Evolutionary conservation across 2,329 filamentous ascomycete species (phyloP).

Genomic region (Chaetomiaceae sp.): DNA sequence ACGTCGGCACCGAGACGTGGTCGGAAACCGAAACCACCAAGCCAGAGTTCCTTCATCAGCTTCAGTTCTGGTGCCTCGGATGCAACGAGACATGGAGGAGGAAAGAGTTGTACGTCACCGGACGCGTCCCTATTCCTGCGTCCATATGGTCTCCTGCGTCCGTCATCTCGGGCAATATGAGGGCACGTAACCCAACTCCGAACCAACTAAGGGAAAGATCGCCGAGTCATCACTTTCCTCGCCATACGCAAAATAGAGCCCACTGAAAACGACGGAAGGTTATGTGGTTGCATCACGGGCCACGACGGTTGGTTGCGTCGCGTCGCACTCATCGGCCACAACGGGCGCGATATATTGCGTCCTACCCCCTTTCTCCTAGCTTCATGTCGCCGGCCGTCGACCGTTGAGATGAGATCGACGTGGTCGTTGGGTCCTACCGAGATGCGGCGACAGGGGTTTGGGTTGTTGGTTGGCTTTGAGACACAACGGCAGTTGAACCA

Average conservation of each 20-base stretch:
- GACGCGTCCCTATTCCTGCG: too few species aligned
- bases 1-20: slow-evolving; percentile 10
- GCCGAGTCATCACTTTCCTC: background rate
- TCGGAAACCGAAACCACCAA: slow-evolving; percentile 6
- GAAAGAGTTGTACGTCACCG: background rate
- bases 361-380: background rate
- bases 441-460: too few species aligned
- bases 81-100: background rate
- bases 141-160: too few species aligned
- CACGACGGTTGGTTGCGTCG: slow-evolving; percentile 1
- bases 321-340: background rate
- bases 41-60: background rate
- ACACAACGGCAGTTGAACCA: too few species aligned
- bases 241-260: background rate
- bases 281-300: background rate
- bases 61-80: background rate
- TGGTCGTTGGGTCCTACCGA: too few species aligned
- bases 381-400: background rate
- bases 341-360: slow-evolving; percentile 3
- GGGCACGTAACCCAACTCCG: too few species aligned
- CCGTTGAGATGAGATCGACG: background rate
- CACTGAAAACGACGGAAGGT: background rate
- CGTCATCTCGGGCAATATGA: too few species aligned
- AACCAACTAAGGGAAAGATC: too few species aligned
- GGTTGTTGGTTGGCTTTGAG: too few species aligned